These are phyloP conservation scores for Begonia loranthoides DNA, from an alignment of 306 rosid species.

Conservation along the genomic window DNA sequence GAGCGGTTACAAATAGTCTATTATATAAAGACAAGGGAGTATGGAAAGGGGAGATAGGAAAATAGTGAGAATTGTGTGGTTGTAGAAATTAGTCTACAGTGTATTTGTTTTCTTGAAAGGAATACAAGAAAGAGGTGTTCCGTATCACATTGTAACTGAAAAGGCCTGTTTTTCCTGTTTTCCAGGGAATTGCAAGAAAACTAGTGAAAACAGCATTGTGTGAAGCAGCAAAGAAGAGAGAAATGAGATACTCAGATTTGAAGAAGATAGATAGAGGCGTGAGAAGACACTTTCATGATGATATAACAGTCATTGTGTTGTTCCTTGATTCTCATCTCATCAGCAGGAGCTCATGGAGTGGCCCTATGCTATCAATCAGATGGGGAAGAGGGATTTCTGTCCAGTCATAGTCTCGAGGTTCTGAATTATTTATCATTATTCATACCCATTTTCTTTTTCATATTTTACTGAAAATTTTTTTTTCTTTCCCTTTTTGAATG, in stretches of 20 bases:
- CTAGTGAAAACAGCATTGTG: conserved; percentile 62
- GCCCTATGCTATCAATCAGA: conserved; percentile 50
- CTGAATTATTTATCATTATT: conserved; percentile 6
- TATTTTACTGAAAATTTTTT: conserved; percentile 8
- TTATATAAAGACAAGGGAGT: no score
- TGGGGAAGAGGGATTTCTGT: conserved; percentile 37
- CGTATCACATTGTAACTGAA: not conserved
- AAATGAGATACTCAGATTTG: conserved; percentile 91
- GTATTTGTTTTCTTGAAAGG: no score
- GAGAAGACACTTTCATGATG: conserved; percentile 96
- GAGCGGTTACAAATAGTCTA: no score
- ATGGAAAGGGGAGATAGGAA: no score
- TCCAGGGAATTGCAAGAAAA: conserved; percentile 76
- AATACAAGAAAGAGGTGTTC: no score
- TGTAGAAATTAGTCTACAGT: no score
- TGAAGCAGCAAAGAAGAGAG: conserved; percentile 92
- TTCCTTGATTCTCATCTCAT: conserved; percentile 53
- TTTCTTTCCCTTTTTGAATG: conserved; percentile 7
- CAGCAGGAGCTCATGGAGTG: conserved; percentile 31
- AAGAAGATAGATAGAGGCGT: conserved; percentile 86
- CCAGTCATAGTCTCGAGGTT: conserved; percentile 26
- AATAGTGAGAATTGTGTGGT: no score
- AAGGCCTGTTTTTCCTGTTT: not conserved
- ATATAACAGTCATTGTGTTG: conserved; percentile 79
- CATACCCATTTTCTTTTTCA: conserved; percentile 10